These are phyloP conservation scores for Dentipellis sp. DNA, from an alignment of 768 basidiomycete species.

Conservation along the genomic window DNA sequence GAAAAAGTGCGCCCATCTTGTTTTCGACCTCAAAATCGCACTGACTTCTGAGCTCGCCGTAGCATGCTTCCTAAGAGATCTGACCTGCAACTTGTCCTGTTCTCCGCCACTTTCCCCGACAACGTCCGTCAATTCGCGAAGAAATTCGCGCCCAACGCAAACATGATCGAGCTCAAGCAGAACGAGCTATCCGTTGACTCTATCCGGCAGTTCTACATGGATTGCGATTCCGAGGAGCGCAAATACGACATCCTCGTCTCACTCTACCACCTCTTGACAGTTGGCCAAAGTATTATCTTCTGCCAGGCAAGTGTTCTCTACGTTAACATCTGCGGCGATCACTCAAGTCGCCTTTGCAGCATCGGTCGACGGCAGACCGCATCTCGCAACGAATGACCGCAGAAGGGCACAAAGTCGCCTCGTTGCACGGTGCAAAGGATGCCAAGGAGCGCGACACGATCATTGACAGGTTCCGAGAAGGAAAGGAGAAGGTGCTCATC, in stretches of 20 bases:
- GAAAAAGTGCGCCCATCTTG: slow-evolving; percentile 65
- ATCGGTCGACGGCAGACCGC: slow-evolving; percentile 86
- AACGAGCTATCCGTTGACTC: slow-evolving; percentile 92
- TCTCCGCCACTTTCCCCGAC: slow-evolving; percentile 97
- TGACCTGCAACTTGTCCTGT: slow-evolving; percentile 80
- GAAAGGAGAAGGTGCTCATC: slow-evolving; percentile 93
- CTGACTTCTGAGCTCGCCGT: neutral
- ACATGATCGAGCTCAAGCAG: slow-evolving; percentile 92
- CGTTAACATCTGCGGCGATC: neutral
- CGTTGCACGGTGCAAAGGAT: slow-evolving; percentile 92
- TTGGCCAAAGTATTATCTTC: slow-evolving; percentile 99
- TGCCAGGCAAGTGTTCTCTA: slow-evolving; percentile 39
- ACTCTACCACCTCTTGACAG: slow-evolving; percentile 82
- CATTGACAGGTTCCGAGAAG: slow-evolving; percentile 93
- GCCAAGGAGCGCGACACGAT: slow-evolving; percentile 81
- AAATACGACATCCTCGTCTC: slow-evolving; percentile 95
- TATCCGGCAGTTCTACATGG: slow-evolving; percentile 97
- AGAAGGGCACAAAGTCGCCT: slow-evolving; percentile 95
- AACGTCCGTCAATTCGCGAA: slow-evolving; percentile 85
- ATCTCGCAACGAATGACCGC: slow-evolving; percentile 85
- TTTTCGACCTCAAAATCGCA: neutral
- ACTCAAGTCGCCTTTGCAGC: slow-evolving; percentile 23
- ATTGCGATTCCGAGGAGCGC: slow-evolving; percentile 82
- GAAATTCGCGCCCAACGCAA: slow-evolving; percentile 89
- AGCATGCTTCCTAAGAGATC: slow-evolving; percentile 50